Conservation (phyloP, 495 filamentous ascomycete species). For the Staphylotrichum tortipilum region DNA sequence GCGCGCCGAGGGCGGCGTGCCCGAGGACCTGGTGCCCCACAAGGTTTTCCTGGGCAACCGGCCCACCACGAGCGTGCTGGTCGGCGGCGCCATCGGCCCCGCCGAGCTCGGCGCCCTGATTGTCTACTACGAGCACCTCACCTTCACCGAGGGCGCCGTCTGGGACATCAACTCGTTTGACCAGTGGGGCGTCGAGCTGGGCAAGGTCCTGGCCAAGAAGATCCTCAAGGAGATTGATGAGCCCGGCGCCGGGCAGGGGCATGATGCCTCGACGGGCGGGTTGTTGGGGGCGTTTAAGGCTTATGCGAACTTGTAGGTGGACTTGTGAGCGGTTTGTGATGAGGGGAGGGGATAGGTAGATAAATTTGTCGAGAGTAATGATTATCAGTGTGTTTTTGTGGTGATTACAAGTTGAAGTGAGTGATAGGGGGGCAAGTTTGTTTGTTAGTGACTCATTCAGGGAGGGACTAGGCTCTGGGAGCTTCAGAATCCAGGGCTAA, state of each 20-base stretch:
- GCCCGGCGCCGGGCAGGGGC: slow-evolving; percentile 53
- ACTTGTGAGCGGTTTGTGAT: no score
- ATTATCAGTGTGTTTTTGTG: no score
- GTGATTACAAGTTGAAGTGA: no score
- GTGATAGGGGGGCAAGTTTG: no score
- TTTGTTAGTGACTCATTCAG: no score
- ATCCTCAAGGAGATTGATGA: slow-evolving; percentile 74
- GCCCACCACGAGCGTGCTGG: slow-evolving; percentile 89
- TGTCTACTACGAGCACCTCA: slow-evolving; percentile 96
- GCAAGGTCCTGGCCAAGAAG: slow-evolving; percentile 92
- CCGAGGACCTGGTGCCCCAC: slow-evolving; percentile 82
- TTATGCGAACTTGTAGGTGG: no score
- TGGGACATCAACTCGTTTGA: slow-evolving; percentile 99
- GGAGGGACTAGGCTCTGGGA: no score
- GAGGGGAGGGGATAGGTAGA: no score
- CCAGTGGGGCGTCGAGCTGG: slow-evolving; percentile 98
- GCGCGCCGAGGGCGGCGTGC: slow-evolving; percentile 68
- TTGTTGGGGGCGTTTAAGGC: slow-evolving; percentile 75
- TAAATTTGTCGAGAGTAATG: no score
- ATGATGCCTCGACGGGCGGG: slow-evolving; percentile 82
- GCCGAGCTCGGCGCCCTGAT: slow-evolving; percentile 89
- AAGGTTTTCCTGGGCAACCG: slow-evolving; percentile 98
- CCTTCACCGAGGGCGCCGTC: slow-evolving; percentile 92
- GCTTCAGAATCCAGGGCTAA: no score
- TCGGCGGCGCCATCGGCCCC: slow-evolving; percentile 82